phyloP scores from a whole-genome alignment of 1,284 basidiomycete species.

The Ceratobasidium sp. region DNA sequence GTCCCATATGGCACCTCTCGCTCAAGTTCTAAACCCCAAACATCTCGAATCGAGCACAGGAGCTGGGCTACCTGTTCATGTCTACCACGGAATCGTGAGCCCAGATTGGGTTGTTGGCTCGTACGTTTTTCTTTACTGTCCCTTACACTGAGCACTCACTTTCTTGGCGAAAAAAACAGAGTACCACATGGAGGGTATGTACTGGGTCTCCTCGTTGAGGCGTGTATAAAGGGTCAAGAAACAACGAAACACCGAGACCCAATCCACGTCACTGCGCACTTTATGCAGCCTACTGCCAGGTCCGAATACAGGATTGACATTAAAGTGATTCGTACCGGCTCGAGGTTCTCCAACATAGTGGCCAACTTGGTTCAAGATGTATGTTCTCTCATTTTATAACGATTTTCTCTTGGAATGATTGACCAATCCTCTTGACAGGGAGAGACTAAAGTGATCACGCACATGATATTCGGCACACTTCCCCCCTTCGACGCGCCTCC shows the following conservation, averaged over 20 bases:
- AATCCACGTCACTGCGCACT: conserved; percentile 69
- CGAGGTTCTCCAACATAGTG: conserved; percentile 63
- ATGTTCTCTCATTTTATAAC: conserved; percentile 43
- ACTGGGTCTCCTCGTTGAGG: conserved; percentile 64
- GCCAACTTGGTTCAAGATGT: conserved; percentile 69
- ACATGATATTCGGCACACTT: conserved; percentile 67
- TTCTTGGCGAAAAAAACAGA: not conserved
- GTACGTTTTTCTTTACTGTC: not conserved
- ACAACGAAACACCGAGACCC: conserved; percentile 62
- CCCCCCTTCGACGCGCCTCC: conserved; percentile 48
- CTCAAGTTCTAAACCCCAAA: conserved; percentile 12
- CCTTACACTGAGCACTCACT: not conserved
- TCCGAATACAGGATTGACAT: conserved; percentile 62
- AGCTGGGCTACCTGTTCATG: conserved; percentile 8
- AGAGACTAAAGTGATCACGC: conserved; percentile 60
- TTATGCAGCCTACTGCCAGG: conserved; percentile 58
- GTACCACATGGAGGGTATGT: conserved; percentile 61
- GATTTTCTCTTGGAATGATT: not conserved
- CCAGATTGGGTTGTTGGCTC: conserved; percentile 40
- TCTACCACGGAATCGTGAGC: conserved; percentile 18
- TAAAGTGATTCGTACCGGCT: conserved; percentile 60
- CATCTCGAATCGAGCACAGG: conserved; percentile 16
- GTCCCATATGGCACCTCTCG: conserved; percentile 28
- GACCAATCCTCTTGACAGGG: conserved; percentile 54
- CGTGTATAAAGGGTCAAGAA: conserved; percentile 63